Percentiles rank a stretch among this genome's conserved stretches.
Conservation (phyloP, 352 stramenopile genomes). For the Globisporangium takayamanum region DNA sequence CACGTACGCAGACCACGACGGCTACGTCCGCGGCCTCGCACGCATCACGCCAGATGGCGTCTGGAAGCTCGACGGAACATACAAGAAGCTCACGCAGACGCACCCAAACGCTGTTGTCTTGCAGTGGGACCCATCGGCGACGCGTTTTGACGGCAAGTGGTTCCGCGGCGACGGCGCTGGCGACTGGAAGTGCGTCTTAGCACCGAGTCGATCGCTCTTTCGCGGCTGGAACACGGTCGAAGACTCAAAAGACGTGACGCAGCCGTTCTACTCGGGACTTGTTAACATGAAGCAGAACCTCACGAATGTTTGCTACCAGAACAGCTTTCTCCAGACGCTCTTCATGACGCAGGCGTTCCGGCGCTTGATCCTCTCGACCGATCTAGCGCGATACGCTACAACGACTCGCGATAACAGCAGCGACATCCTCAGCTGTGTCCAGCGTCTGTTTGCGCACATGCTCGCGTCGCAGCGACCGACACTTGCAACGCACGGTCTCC, state of each 20-base stretch:
- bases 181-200: slow-evolving; percentile 67
- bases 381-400: slow-evolving; percentile 35
- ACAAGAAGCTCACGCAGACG: slow-evolving; percentile 60
- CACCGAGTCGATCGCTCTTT: slow-evolving; percentile 49
- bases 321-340: slow-evolving; percentile 84
- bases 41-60: slow-evolving; percentile 34
- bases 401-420: slow-evolving; percentile 10
- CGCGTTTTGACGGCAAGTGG: slow-evolving; percentile 79
- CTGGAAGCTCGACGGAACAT: slow-evolving; percentile 67
- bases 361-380: slow-evolving; percentile 53
- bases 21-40: slow-evolving; percentile 52
- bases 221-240: slow-evolving; percentile 47
- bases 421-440: slow-evolving; percentile 51
- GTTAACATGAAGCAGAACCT: slow-evolving; percentile 89
- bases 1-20: slow-evolving; percentile 66
- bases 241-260: slow-evolving; percentile 24
- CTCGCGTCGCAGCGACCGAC: slow-evolving; percentile 61
- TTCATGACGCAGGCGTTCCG: slow-evolving; percentile 86
- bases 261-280: slow-evolving; percentile 75
- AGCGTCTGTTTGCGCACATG: slow-evolving; percentile 70
- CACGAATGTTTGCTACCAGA: slow-evolving; percentile 89
- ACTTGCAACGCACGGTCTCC: slow-evolving; percentile 58
- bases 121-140: slow-evolving; percentile 45
- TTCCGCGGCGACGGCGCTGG: slow-evolving; percentile 78
- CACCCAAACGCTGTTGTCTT: slow-evolving; percentile 68